These are phyloP conservation scores for Solanum lignicaule DNA, from an alignment of 257 asterid genomes.

Conservation along the genomic window DNA sequence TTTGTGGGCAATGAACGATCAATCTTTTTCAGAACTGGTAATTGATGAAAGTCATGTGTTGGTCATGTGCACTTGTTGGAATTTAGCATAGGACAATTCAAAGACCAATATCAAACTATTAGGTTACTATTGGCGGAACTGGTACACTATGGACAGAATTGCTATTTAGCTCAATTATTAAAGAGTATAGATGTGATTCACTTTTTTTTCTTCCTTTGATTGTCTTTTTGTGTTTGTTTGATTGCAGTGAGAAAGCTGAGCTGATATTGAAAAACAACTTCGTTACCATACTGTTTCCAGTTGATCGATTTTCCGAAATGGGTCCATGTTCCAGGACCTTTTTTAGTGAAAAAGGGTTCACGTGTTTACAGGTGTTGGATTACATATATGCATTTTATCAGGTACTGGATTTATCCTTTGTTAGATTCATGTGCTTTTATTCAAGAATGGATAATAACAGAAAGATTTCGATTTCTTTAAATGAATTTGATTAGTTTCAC, in stretches of 20 bases:
- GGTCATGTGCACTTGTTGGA: not conserved
- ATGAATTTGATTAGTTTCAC: not conserved
- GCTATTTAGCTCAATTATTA: not conserved
- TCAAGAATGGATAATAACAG: not conserved
- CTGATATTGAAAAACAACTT: slow-evolving; percentile 60
- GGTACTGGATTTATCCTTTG: slow-evolving; percentile 29
- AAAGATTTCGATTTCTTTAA: not conserved
- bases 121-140: not conserved
- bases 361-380: slow-evolving; percentile 76
- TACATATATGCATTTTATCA: slow-evolving; percentile 69
- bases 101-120: not conserved
- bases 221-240: not conserved
- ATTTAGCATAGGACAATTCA: not conserved
- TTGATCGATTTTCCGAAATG: slow-evolving; percentile 85
- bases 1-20: not conserved
- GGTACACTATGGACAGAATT: not conserved
- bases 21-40: not conserved
- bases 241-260: slow-evolving; percentile 83
- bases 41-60: not conserved
- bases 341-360: slow-evolving; percentile 76
- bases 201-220: not conserved
- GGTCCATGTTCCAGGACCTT: slow-evolving; percentile 81
- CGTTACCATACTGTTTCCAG: slow-evolving; percentile 78
- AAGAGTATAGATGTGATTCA: not conserved
- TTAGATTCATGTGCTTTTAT: not conserved